Conservation (phyloP, 1,139 yeast species). For the Taiozyma sp. region DNA sequence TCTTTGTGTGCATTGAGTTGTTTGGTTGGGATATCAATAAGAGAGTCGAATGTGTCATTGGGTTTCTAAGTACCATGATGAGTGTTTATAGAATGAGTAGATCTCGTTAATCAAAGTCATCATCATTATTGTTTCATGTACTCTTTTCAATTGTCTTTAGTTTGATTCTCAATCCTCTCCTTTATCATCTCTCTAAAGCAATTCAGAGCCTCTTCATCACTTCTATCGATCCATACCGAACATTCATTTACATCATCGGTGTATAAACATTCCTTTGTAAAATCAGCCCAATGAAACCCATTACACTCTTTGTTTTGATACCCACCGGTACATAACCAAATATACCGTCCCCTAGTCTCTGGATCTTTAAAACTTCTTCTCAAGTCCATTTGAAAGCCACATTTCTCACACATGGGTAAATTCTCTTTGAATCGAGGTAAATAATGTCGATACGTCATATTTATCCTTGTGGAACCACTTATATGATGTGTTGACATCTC, state of each 20-base stretch:
- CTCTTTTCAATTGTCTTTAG: background rate
- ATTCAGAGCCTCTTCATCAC: constrained; percentile 25
- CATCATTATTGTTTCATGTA: background rate
- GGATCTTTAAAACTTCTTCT: constrained; percentile 42
- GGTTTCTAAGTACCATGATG: constrained; percentile 16
- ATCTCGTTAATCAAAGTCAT: background rate
- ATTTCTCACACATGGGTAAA: constrained; percentile 47
- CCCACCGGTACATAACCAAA: constrained; percentile 46
- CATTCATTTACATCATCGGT: constrained; percentile 25
- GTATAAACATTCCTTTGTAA: constrained; percentile 28
- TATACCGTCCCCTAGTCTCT: constrained; percentile 42
- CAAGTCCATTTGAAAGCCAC: constrained; percentile 41
- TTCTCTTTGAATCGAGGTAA: constrained; percentile 31
- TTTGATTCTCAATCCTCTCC: background rate
- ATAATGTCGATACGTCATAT: constrained; percentile 59
- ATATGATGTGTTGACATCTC: constrained; percentile 39
- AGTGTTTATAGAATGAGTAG: constrained; percentile 21
- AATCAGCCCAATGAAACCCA: constrained; percentile 46
- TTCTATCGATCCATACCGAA: constrained; percentile 35
- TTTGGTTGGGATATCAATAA: constrained; percentile 18
- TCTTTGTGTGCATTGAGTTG: constrained; percentile 21
- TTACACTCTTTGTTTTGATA: constrained; percentile 36
- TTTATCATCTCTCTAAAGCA: constrained; percentile 12
- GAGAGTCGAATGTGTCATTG: constrained; percentile 17
- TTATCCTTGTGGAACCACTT: constrained; percentile 48